phyloP scores from a whole-genome alignment of 2,329 filamentous ascomycete genomes.

The Xylaria hypoxylon region DNA sequence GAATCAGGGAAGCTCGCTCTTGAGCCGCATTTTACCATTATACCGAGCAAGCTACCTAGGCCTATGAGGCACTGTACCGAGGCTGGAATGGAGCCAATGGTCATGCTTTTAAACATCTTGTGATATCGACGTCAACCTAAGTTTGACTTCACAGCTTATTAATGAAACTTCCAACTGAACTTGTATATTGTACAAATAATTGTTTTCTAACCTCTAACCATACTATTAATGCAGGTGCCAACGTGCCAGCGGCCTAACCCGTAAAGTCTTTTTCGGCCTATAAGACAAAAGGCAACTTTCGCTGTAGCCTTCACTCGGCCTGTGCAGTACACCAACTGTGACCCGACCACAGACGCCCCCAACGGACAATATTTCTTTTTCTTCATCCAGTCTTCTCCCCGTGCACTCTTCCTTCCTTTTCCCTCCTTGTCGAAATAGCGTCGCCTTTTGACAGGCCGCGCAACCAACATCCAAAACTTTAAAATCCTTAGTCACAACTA shows the following conservation, averaged over 20 bases:
- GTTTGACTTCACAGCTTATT: not conserved
- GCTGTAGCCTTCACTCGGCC: not conserved
- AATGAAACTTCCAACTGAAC: constrained; percentile 15
- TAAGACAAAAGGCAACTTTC: not conserved
- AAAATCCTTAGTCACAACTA: not conserved
- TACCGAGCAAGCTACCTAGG: too few species aligned
- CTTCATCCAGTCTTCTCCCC: not conserved
- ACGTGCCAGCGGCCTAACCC: not conserved
- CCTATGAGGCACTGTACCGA: constrained; percentile 33
- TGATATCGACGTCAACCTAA: constrained; percentile 34
- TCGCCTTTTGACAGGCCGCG: not conserved
- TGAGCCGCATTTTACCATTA: constrained; percentile 36
- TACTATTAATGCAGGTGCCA: not conserved
- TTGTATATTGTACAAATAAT: constrained; percentile 8
- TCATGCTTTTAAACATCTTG: constrained; percentile 24
- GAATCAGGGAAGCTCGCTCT: constrained; percentile 22
- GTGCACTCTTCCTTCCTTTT: not conserved
- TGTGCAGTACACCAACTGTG: not conserved
- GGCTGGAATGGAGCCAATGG: constrained; percentile 33
- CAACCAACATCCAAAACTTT: not conserved
- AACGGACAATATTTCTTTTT: not conserved
- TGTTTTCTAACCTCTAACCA: not conserved
- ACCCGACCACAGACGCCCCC: not conserved
- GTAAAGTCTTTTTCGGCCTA: not conserved
- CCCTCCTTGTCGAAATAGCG: not conserved